These are phyloP conservation scores for Colletotrichum lindemuthianum DNA, from an alignment of 2,329 filamentous ascomycete species.

Conservation along the genomic window DNA sequence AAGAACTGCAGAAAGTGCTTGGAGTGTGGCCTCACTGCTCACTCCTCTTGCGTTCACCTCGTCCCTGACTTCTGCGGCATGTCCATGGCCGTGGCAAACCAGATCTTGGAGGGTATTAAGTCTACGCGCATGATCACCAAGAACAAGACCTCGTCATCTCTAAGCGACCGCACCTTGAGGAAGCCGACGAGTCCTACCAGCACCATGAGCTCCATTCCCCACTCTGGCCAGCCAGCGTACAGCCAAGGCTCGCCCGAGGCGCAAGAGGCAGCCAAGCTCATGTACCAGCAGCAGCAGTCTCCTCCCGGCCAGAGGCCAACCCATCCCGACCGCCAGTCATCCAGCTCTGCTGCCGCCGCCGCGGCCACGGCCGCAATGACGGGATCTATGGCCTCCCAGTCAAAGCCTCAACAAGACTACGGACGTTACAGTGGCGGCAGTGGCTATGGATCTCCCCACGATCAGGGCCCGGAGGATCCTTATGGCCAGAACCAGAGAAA, in stretches of 20 bases:
- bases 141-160: slow-evolving; percentile 61
- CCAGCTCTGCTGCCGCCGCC: slow-evolving; percentile 63
- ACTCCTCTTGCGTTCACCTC: slow-evolving; percentile 90
- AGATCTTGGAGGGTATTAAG: slow-evolving; percentile 88
- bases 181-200: slow-evolving; percentile 58
- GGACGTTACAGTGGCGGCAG: slow-evolving; percentile 47
- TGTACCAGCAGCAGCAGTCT: slow-evolving; percentile 65
- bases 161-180: slow-evolving; percentile 76
- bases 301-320: slow-evolving; percentile 54
- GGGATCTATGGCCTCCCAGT: slow-evolving; percentile 52
- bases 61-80: slow-evolving; percentile 99
- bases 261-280: slow-evolving; percentile 71
- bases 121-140: slow-evolving; percentile 77
- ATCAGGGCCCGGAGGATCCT: slow-evolving; percentile 42
- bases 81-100: slow-evolving; percentile 97
- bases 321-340: slow-evolving; percentile 64
- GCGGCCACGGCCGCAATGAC: slow-evolving; percentile 69
- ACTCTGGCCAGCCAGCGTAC: slow-evolving; percentile 39
- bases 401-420: slow-evolving; percentile 45
- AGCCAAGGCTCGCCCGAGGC: slow-evolving; percentile 56
- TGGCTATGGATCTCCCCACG: slow-evolving; percentile 39
- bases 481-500: slow-evolving; percentile 62
- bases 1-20: slow-evolving; percentile 94
- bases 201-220: slow-evolving; percentile 44
- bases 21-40: slow-evolving; percentile 92